Evolutionary conservation across 106 monocot genomes (phyloP).

Genomic region (Amphibolis antarctica): DNA sequence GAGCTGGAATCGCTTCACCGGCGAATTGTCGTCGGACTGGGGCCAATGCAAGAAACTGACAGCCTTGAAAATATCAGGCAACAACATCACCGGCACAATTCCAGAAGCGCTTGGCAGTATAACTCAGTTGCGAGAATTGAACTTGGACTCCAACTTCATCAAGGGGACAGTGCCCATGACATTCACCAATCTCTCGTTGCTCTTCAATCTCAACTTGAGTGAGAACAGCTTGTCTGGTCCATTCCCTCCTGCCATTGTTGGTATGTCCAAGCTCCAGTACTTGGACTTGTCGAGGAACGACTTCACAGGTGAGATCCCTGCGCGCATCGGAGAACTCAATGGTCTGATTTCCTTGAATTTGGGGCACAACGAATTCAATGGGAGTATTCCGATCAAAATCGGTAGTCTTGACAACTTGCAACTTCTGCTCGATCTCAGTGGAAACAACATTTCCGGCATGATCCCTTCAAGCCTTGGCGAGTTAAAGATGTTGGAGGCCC

Average conservation of each 20-base stretch:
- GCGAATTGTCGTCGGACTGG: constrained; percentile 49
- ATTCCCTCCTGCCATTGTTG: constrained; percentile 16
- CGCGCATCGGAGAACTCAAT: constrained; percentile 12
- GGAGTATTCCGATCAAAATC: constrained; percentile 27
- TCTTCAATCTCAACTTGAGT: constrained; percentile 25
- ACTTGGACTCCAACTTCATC: constrained; percentile 50
- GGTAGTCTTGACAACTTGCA: constrained; percentile 36
- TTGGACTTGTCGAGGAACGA: not conserved
- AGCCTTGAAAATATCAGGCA: not conserved
- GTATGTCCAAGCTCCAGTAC: not conserved
- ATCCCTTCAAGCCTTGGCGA: constrained; percentile 46
- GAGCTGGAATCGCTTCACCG: constrained; percentile 36
- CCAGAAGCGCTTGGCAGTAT: constrained; percentile 29
- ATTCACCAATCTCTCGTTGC: constrained; percentile 16
- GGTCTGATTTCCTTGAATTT: constrained; percentile 1
- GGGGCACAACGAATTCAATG: constrained; percentile 21
- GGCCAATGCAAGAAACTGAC: constrained; percentile 30
- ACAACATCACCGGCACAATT: constrained; percentile 27
- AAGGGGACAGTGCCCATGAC: constrained; percentile 20
- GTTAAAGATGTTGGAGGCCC: constrained; percentile 24
- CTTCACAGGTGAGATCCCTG: not conserved
- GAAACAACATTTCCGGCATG: constrained; percentile 40
- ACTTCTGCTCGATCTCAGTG: constrained; percentile 42
- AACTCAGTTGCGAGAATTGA: constrained; percentile 13
- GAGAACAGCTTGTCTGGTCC: constrained; percentile 25